Evolutionary conservation across 1,284 basidiomycete species (phyloP).

Genomic region (Salmacisia buchloeana): DNA sequence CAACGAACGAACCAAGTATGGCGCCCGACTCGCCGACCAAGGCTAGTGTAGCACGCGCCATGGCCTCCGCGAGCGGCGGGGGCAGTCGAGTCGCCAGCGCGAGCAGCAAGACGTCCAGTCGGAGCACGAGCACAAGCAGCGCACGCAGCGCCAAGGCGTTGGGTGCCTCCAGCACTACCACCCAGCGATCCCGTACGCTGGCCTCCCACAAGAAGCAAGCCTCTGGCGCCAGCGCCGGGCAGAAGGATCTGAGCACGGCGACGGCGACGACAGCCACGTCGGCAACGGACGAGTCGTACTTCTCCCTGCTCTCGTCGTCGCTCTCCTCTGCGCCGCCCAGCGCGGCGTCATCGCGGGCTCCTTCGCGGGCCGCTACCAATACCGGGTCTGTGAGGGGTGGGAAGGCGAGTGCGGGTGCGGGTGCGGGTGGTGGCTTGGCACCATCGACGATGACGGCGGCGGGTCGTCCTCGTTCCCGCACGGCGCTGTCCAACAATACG

Average conservation of each 20-base stretch:
- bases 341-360: slow-evolving; percentile 35
- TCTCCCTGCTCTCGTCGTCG: too few species aligned
- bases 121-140: not conserved
- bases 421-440: too few species aligned
- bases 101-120: too few species aligned
- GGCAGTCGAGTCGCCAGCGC: too few species aligned
- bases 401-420: too few species aligned
- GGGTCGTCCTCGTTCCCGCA: not conserved
- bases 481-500: not conserved
- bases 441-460: too few species aligned
- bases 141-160: too few species aligned
- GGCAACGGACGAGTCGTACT: slow-evolving; percentile 1
- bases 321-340: slow-evolving; percentile 10
- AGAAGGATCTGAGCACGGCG: not conserved
- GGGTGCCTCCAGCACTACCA: too few species aligned
- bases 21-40: slow-evolving; percentile 3
- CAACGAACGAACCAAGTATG: not conserved
- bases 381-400: not conserved
- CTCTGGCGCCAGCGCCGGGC: too few species aligned
- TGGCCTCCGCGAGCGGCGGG: not conserved
- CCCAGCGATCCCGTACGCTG: too few species aligned
- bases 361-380: slow-evolving; percentile 21
- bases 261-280: not conserved
- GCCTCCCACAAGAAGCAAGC: too few species aligned
- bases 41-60: not conserved